Evolutionary conservation across 192 early-diverging fungal genomes (phyloP), one percentile per base, ranked within the genome.

Genomic region (Coemansia sp.): DNA sequence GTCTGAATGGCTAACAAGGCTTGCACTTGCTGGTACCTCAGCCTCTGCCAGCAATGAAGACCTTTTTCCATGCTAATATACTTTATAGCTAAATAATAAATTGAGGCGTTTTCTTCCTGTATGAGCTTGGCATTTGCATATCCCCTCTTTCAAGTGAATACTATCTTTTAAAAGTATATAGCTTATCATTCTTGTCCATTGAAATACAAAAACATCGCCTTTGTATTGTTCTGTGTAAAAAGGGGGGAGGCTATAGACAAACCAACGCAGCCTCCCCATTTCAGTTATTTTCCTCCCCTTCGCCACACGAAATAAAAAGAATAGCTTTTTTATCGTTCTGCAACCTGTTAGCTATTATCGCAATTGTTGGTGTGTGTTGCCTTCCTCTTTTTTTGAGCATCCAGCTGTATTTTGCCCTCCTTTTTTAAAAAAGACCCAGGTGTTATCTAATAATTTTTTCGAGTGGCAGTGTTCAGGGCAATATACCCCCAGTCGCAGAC

Each of bases 201-300:
- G 44, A 47, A 40, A 36, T 11, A 37, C 36, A 56, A n/a, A n/a
- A 39, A 36, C 18, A 9, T 17, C 20, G 7, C 36, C 17, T 28
- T 16, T 17, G 56, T 56, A 69, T 69, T 69, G 67, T 69, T 58
- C 67, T 53, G 14, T 63, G 67, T 31, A 63, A 57, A 57, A 20
- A 31, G 51, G 60, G 40, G 51, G 60, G 60, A 34, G 30, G 23
- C 46, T 14, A 39, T 51, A 52, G 62, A 58, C 62, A 66, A 48
- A 50, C 23, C 40, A 40, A 40, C 30, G 12, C 47, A 41, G 28
- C 38, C 56, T 53, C 56, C 56, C 62, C 34, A 31, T 52, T 65
- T 44, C 50, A 52, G 49, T 37, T 57, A 36, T 53, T 45, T 46
- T 47, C 40, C 28, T 23, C 6, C 17, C 37, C 34, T 40, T 39